A percentile compares a stretch with the other conserved stretches of the same genome.
Evolutionary conservation across 2,329 filamentous ascomycete genomes (phyloP).

Genomic region (Ascochyta fabae): DNA sequence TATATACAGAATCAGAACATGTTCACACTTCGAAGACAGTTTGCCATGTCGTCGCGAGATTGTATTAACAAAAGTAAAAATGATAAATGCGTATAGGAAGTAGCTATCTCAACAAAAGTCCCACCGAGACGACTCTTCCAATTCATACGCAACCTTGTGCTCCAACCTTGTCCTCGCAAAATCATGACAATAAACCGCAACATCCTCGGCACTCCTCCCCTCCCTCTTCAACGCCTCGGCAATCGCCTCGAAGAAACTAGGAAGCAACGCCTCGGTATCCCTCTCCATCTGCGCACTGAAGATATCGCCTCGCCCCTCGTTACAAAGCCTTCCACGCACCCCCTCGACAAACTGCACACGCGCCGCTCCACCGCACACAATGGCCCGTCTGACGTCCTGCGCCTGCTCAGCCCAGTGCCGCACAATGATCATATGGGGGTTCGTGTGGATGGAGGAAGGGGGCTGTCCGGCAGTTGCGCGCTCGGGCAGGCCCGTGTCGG

Average conservation of each 20-base stretch:
- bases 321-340: conserved; percentile 29
- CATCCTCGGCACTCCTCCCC: conserved; percentile 18
- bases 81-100: neutral
- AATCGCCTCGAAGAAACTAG: conserved; percentile 36
- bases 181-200: conserved; percentile 30
- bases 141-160: conserved; percentile 31
- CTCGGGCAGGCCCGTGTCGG: conserved; percentile 39
- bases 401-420: conserved; percentile 29
- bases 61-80: neutral
- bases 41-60: neutral
- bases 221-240: conserved; percentile 25
- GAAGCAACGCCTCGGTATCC: conserved; percentile 25
- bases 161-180: conserved; percentile 31
- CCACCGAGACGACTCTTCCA: neutral
- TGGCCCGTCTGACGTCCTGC: conserved; percentile 3
- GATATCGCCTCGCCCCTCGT: conserved; percentile 31
- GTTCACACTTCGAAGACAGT: neutral
- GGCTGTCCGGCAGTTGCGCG: conserved; percentile 20
- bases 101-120: neutral
- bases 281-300: conserved; percentile 23
- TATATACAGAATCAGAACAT: conserved; percentile 9
- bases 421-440: conserved; percentile 37
- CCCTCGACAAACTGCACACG: conserved; percentile 24
- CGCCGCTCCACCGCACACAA: conserved; percentile 10
- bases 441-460: conserved; percentile 35